Evolutionary conservation across 1,284 basidiomycete genomes (phyloP).

Genomic region (Xerocomus nothofagi): DNA sequence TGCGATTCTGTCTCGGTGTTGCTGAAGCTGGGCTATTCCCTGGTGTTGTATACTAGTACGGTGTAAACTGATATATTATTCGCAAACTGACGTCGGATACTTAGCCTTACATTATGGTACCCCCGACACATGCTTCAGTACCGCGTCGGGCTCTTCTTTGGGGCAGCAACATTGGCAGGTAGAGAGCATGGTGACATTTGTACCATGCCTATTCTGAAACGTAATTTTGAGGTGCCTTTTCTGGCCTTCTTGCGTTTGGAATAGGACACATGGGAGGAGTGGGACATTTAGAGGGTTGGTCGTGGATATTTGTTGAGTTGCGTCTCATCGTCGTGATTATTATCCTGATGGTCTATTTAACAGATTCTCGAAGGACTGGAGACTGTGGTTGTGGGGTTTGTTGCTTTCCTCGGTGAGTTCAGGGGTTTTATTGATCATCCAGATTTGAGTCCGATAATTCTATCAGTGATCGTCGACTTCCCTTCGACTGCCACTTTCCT

Average conservation of each 20-base stretch:
- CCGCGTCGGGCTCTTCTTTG: constrained; percentile 42
- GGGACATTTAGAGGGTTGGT: constrained; percentile 31
- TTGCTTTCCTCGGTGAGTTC: constrained; percentile 33
- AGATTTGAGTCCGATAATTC: background rate
- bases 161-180: constrained; percentile 33
- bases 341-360: background rate
- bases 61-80: constrained; percentile 29
- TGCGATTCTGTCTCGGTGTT: constrained; percentile 59
- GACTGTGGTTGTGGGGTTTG: constrained; percentile 35
- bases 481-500: constrained; percentile 50
- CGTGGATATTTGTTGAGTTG: constrained; percentile 41
- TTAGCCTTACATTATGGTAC: constrained; percentile 37
- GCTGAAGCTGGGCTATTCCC: constrained; percentile 72
- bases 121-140: constrained; percentile 38
- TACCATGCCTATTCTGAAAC: constrained; percentile 10
- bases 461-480: constrained; percentile 46
- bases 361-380: constrained; percentile 46
- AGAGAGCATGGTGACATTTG: background rate
- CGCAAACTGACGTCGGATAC: constrained; percentile 1
- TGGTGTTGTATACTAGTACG: constrained; percentile 66
- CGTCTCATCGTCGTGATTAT: background rate
- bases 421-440: background rate
- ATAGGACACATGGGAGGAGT: constrained; percentile 30
- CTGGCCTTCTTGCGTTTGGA: constrained; percentile 33
- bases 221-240: constrained; percentile 34